Conservation (phyloP, 2,329 filamentous ascomycete genomes). For the Fusarium citri region DNA sequence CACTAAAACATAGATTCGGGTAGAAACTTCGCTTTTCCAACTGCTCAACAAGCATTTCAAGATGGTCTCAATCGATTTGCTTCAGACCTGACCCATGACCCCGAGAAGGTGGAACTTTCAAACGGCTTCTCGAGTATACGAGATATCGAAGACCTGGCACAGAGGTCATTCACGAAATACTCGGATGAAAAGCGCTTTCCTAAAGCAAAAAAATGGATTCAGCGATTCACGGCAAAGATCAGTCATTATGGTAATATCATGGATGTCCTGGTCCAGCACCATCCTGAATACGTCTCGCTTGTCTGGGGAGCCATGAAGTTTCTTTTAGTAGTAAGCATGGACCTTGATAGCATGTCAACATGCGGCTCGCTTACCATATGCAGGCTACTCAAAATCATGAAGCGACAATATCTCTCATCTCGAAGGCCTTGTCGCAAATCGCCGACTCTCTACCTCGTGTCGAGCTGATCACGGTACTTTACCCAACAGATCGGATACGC, state of each 20-base stretch:
- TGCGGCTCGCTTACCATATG: not conserved
- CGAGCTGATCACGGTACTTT: not conserved
- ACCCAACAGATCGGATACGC: not conserved
- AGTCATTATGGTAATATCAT: not conserved
- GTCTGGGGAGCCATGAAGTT: not conserved
- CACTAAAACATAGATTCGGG: too few relatives aligned
- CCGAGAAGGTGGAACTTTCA: not conserved
- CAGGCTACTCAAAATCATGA: not conserved
- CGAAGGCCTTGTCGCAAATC: not conserved
- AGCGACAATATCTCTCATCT: not conserved
- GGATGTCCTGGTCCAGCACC: not conserved
- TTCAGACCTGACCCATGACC: not conserved
- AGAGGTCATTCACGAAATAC: not conserved
- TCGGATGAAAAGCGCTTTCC: not conserved
- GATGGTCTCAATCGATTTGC: not conserved
- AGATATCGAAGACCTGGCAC: not conserved
- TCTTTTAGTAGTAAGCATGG: not conserved
- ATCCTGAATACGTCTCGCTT: conserved; percentile 4
- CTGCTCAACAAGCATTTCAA: not conserved
- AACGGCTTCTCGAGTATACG: not conserved
- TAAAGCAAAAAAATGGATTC: not conserved
- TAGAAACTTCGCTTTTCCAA: not conserved
- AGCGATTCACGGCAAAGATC: not conserved
- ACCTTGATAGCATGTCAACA: accelerated
- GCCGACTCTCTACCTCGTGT: not conserved